Conservation (phyloP, 1,284 basidiomycete species). For the Ceratobasidium sp. region DNA sequence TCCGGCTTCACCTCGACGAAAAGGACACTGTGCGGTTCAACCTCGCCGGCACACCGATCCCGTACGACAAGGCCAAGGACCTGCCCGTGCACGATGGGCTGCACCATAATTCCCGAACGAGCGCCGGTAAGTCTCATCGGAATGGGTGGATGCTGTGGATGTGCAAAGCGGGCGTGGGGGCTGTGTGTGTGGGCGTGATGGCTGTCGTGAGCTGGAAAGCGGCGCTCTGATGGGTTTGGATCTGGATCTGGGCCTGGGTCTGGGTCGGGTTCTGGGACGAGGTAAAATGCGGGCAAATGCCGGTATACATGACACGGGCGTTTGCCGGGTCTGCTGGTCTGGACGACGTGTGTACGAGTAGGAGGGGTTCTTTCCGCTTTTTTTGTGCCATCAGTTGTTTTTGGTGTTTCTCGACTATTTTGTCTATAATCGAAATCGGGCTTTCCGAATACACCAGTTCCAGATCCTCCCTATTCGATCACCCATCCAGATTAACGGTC, state of each 20-base stretch:
- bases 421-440: conserved; percentile 2
- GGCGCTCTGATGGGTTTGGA: conserved; percentile 12
- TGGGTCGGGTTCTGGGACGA: too few species aligned
- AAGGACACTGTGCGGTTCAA: conserved; percentile 69
- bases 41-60: conserved; percentile 73
- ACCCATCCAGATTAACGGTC: not conserved
- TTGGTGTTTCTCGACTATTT: not conserved
- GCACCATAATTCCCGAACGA: conserved; percentile 79
- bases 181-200: conserved; percentile 42
- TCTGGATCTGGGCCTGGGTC: not conserved
- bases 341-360: conserved; percentile 5
- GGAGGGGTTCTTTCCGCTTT: not conserved
- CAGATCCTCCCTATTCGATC: not conserved
- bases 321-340: not conserved
- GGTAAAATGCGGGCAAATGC: not conserved
- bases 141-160: conserved; percentile 25
- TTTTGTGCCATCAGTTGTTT: conserved; percentile 6
- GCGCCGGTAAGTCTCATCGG: conserved; percentile 39
- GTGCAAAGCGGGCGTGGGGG: conserved; percentile 38
- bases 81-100: conserved; percentile 86
- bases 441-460: not conserved
- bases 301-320: not conserved
- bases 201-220: conserved; percentile 39
- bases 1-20: conserved; percentile 2
- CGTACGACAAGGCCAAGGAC: conserved; percentile 52